Percentiles rank a stretch among this genome's conserved stretches.
These are phyloP conservation scores for Crithidia bombi DNA, from an alignment of 208 protist genomes.

Conservation along the genomic window DNA sequence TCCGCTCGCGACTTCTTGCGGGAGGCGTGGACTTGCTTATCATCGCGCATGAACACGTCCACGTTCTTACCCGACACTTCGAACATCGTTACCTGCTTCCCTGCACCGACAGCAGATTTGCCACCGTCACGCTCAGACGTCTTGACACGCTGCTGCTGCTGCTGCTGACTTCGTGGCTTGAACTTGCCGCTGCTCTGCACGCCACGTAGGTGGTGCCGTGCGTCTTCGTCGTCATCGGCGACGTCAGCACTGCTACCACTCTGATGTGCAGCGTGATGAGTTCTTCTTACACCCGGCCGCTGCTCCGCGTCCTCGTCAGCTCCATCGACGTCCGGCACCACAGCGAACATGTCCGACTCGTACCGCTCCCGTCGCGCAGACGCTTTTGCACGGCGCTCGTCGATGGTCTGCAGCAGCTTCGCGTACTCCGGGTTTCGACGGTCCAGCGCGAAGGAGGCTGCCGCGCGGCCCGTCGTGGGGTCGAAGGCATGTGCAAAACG, in stretches of 20 bases:
- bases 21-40: constrained; percentile 76
- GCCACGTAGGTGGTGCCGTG: constrained; percentile 63
- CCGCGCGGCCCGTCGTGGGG: constrained; percentile 36
- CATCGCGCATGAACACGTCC: constrained; percentile 58
- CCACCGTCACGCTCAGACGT: constrained; percentile 14
- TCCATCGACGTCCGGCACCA: constrained; percentile 62
- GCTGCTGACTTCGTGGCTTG: constrained; percentile 8
- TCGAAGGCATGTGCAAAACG: constrained; percentile 79
- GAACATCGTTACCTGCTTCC: constrained; percentile 72
- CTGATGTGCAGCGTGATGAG: too few species aligned
- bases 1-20: constrained; percentile 74
- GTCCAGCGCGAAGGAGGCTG: constrained; percentile 72
- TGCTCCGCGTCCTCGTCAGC: constrained; percentile 22
- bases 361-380: constrained; percentile 68
- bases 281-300: neutral
- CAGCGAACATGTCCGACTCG: constrained; percentile 76
- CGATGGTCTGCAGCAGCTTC: constrained; percentile 80
- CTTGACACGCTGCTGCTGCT: constrained; percentile 17
- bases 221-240: constrained; percentile 54
- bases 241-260: constrained; percentile 4
- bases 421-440: constrained; percentile 81
- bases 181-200: constrained; percentile 79
- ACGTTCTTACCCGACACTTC: constrained; percentile 59
- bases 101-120: constrained; percentile 1
- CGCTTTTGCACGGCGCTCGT: constrained; percentile 75